phyloP scores from a whole-genome alignment of 495 filamentous ascomycete species.

The Xylaria nigripes region DNA sequence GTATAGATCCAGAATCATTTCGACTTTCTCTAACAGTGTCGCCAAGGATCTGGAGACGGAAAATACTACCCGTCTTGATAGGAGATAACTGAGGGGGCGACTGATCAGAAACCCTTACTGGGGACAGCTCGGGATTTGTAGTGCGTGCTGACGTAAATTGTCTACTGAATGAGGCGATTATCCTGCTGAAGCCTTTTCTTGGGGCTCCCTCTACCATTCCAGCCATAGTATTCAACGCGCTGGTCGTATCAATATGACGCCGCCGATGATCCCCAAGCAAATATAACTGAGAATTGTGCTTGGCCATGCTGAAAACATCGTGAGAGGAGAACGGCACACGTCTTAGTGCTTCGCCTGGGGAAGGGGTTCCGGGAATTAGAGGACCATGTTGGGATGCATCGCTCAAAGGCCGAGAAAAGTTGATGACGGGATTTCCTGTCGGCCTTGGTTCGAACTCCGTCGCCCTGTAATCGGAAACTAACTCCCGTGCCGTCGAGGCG shows the following conservation, averaged over 20 bases:
- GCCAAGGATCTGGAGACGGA: conserved; percentile 16
- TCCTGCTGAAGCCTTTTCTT: conserved; percentile 5
- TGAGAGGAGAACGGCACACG: conserved; percentile 10
- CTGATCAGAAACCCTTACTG: not conserved
- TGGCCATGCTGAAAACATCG: conserved; percentile 11
- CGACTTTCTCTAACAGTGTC: conserved; percentile 14
- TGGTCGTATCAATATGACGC: conserved; percentile 2
- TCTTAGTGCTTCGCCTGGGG: conserved; percentile 11
- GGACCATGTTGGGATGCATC: conserved; percentile 1
- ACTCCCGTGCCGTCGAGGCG: not conserved
- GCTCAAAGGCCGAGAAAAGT: conserved; percentile 11
- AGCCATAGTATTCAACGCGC: conserved; percentile 3
- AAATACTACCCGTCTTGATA: conserved; percentile 11
- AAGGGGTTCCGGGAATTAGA: conserved; percentile 2
- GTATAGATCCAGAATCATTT: not conserved
- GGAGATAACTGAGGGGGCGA: not conserved
- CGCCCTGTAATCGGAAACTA: not conserved
- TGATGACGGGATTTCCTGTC: not conserved
- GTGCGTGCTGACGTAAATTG: not conserved
- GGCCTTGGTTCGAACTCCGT: not conserved
- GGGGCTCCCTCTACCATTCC: not conserved
- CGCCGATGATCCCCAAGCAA: conserved; percentile 4
- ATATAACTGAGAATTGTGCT: not conserved
- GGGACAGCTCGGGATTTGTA: not conserved
- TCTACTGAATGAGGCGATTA: conserved; percentile 6